Percentiles rank a stretch among this genome's conserved stretches.
phyloP scores from a whole-genome alignment of 176 grass and related monocot species.

The Dactylis glomerata region DNA sequence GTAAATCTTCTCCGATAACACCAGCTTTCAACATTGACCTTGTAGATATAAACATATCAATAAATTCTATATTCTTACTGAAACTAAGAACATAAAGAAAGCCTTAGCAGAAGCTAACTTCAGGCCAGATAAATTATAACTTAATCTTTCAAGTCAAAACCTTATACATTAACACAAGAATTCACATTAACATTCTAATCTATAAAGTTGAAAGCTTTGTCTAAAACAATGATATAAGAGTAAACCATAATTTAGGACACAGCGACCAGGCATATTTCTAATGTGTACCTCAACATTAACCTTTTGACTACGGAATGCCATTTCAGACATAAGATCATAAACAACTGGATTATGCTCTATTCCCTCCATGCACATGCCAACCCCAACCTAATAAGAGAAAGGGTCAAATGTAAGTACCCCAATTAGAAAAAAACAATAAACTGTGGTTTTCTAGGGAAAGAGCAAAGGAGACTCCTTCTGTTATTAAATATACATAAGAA shows the following conservation, averaged over 20 bases:
- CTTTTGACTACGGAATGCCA: constrained; percentile 77
- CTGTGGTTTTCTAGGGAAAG: not conserved
- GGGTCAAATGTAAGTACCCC: not conserved
- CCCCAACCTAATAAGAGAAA: constrained; percentile 60
- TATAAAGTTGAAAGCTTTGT: not conserved
- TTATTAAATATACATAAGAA: constrained; percentile 20
- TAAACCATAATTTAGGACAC: constrained; percentile 4
- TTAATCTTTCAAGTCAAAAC: not conserved
- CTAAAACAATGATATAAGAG: not conserved
- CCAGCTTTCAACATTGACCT: not conserved
- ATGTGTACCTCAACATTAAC: constrained; percentile 70
- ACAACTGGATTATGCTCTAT: constrained; percentile 98
- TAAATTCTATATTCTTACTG: not conserved
- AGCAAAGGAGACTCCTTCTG: not conserved
- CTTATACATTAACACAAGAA: not conserved
- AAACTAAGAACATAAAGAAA: not conserved
- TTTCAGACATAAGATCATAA: constrained; percentile 98
- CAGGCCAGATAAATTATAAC: not conserved
- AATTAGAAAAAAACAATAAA: constrained; percentile 6
- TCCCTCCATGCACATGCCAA: constrained; percentile 99
- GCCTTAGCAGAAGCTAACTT: not conserved
- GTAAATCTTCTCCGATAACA: too few relatives aligned
- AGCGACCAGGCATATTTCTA: constrained; percentile 13
- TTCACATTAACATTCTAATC: not conserved
- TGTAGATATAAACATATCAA: not conserved